phyloP scores from a whole-genome alignment of 208 protist genomes.

The Porcisia hertigi region DNA sequence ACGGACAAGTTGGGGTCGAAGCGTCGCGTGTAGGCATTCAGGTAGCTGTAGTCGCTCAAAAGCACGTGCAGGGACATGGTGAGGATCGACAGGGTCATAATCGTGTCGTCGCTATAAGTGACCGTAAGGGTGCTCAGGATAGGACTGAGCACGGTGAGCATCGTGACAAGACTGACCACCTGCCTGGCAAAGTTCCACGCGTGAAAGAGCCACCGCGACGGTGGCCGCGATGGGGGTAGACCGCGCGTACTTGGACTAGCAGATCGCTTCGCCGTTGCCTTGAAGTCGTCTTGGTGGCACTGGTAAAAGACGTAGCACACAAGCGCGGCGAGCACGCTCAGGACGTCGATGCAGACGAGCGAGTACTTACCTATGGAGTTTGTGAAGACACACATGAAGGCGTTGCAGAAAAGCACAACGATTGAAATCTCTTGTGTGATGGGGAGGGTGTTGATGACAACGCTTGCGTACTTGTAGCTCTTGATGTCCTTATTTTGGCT shows the following conservation, averaged over 20 bases:
- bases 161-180: conserved; percentile 52
- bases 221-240: conserved; percentile 10
- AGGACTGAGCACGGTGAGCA: conserved; percentile 77
- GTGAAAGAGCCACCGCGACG: conserved; percentile 38
- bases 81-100: conserved; percentile 80
- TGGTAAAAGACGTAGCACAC: conserved; percentile 32
- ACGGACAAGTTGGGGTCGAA: conserved; percentile 73
- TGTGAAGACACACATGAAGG: conserved; percentile 64
- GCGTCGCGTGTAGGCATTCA: conserved; percentile 71
- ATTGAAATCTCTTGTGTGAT: conserved; percentile 88
- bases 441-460: conserved; percentile 81
- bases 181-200: conserved; percentile 51
- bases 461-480: conserved; percentile 71
- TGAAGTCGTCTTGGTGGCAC: conserved; percentile 22
- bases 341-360: conserved; percentile 64
- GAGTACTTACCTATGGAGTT: conserved; percentile 35
- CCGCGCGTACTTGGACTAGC: conserved; percentile 25
- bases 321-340: conserved; percentile 26
- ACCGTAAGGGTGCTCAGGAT: conserved; percentile 84
- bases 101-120: conserved; percentile 90
- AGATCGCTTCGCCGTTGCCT: conserved; percentile 19
- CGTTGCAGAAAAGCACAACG: conserved; percentile 82
- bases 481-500: conserved; percentile 78
- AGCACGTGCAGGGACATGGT: conserved; percentile 82
- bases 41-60: conserved; percentile 85